Base-by-base conservation (phyloP, 352 stramenopile genomes). In the Globisporangium heterothallicum region DNA sequence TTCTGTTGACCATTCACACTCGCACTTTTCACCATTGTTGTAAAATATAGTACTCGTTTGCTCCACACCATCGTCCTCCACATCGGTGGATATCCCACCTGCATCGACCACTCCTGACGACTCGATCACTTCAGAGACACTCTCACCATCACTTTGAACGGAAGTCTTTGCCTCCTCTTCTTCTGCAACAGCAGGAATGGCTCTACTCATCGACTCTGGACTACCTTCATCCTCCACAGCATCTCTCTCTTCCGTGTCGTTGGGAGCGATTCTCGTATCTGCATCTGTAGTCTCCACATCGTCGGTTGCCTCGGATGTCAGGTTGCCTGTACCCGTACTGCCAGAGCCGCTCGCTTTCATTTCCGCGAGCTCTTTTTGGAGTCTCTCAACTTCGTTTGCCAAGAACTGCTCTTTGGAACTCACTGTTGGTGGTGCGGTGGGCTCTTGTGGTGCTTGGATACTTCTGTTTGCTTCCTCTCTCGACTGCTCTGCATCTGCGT, bases 351-450 rank as follows among this genome's bases (percentile, higher is more conserved):
- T 38, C 10, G 16, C 29, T 40, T 57, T 44, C n/a, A 56, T 14
- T 2, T 48, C 54, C 8, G 18, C 59, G 4, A 83, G 40, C 16
- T 72, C 67, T 35, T 66, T 62, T 5, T 56, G 56, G 27, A 83
- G 29, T 6, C 61, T 54, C 29, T 45, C 58, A 16, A 78, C 46
- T 36, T 80, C 61, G 0, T 58, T 61, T 27, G 65, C 54, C 25
- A 80, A 53, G 1, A 47, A 53, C 27, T 66, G 42, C 14, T 82
- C 69, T 32, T 70, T 75, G 18, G 59, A 44, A 25, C 34, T 71
- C 25, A 53, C 22, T 14, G n/a, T 16, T 6, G n/a, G 32, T 29
- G n/a, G 2, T 27, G 26, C 10, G 3, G 21, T 2, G 18, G 40
- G 14, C 8, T 38, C 32, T 38, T 38, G 14, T 16, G 32, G 12